These are phyloP conservation scores for Erigeron philadelphicus DNA, from an alignment of 140 eudicot species.

Conservation along the genomic window DNA sequence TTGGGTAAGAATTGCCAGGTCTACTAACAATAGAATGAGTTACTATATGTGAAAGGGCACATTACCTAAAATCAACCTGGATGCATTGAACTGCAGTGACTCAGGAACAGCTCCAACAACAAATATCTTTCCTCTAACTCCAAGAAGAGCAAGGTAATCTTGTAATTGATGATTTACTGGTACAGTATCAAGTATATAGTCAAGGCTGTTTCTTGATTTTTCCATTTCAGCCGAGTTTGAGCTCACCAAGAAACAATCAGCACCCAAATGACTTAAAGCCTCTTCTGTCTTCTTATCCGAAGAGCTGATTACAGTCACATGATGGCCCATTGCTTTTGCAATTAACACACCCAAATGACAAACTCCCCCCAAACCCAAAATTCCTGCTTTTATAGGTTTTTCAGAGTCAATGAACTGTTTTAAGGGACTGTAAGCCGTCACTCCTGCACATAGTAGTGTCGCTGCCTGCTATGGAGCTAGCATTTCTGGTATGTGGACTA, in stretches of 20 bases:
- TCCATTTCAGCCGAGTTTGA: constrained; percentile 39
- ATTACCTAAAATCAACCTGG: constrained; percentile 43
- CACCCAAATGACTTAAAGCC: constrained; percentile 48
- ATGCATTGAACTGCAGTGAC: constrained; percentile 44
- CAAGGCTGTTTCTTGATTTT: constrained; percentile 34
- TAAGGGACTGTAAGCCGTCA: constrained; percentile 56
- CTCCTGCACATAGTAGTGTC: constrained; percentile 58
- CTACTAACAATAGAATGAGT: neutral
- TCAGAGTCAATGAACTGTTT: constrained; percentile 36
- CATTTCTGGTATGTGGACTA: constrained; percentile 43
- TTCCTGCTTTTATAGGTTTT: constrained; percentile 37
- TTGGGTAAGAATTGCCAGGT: too few relatives aligned
- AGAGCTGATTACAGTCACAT: constrained; percentile 60
- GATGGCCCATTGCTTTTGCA: constrained; percentile 68
- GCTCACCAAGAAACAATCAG: constrained; percentile 50
- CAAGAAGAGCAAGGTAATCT: constrained; percentile 38
- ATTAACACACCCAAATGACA: constrained; percentile 56
- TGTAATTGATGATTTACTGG: constrained; percentile 44
- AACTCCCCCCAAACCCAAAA: constrained; percentile 62
- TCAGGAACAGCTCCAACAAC: constrained; percentile 43
- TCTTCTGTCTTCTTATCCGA: constrained; percentile 43
- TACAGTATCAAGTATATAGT: constrained; percentile 59
- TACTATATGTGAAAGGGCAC: neutral
- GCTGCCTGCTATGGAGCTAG: constrained; percentile 59
- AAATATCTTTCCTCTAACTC: constrained; percentile 47